Evolutionary conservation across 768 basidiomycete species (phyloP).

Genomic region (Tremella mesenterica): DNA sequence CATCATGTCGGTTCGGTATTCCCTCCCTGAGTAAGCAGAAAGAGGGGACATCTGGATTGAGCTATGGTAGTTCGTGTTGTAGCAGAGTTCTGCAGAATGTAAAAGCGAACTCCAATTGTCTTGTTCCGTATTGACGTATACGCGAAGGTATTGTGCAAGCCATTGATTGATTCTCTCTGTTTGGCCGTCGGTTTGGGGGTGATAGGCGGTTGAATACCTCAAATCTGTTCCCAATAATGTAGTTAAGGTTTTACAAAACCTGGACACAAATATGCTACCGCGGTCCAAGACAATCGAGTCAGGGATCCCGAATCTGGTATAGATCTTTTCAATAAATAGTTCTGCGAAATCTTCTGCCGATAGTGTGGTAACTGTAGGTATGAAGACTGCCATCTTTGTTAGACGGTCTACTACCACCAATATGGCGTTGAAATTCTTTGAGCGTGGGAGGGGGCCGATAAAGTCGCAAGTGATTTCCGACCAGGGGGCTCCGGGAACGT

Average conservation of each 20-base stretch:
- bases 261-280: too few species aligned
- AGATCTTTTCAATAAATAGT: too few species aligned
- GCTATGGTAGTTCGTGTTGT: not conserved
- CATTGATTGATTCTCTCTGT: not conserved
- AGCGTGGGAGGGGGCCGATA: too few species aligned
- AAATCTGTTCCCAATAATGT: too few species aligned
- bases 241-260: too few species aligned
- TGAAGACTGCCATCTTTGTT: constrained; percentile 45
- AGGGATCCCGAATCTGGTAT: too few species aligned
- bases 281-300: too few species aligned
- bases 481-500: too few species aligned
- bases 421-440: too few species aligned
- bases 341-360: constrained; percentile 35
- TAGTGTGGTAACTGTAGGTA: constrained; percentile 31
- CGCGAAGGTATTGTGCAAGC: not conserved
- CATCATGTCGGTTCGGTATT: too few species aligned
- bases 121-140: not conserved
- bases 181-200: too few species aligned
- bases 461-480: too few species aligned
- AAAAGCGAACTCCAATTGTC: not conserved
- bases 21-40: not conserved
- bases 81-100: not conserved
- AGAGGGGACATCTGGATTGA: not conserved
- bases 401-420: constrained; percentile 47
- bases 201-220: not conserved